These are phyloP conservation scores for Linnemannia hyalina DNA, from an alignment of 192 early-diverging fungal genomes.

Conservation along the genomic window DNA sequence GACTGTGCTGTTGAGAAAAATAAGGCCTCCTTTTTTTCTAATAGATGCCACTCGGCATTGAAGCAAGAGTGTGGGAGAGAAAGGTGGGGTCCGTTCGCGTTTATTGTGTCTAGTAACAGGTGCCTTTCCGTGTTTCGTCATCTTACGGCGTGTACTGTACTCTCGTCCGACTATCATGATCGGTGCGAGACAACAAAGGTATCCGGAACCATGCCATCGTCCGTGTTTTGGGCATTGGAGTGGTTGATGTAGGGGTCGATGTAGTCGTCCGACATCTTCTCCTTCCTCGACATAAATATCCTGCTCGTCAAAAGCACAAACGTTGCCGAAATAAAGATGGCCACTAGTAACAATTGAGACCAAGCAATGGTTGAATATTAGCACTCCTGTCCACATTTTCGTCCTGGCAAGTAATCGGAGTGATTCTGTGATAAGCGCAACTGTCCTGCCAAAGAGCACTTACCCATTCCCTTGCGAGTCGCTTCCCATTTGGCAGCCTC, in stretches of 20 bases:
- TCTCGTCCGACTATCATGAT: constrained; percentile 15
- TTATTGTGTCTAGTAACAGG: neutral
- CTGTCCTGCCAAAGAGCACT: constrained; percentile 11
- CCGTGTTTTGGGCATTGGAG: constrained; percentile 39
- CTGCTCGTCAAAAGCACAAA: constrained; percentile 51
- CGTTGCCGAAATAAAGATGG: constrained; percentile 48
- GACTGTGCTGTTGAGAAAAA: constrained; percentile 2
- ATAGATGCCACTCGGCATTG: neutral
- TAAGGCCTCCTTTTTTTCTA: neutral
- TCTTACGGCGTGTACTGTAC: neutral
- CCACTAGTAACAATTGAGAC: constrained; percentile 11
- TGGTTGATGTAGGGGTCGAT: constrained; percentile 54
- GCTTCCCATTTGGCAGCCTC: constrained; percentile 92
- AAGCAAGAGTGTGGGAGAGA: neutral
- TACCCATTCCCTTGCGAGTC: constrained; percentile 80
- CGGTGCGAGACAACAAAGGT: constrained; percentile 53
- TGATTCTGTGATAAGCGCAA: neutral
- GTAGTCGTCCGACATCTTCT: constrained; percentile 49
- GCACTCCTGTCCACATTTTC: neutral
- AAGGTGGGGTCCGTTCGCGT: constrained; percentile 16
- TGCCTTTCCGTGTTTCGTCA: neutral
- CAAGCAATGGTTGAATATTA: neutral
- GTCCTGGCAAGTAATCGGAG: neutral
- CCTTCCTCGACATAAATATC: constrained; percentile 44
- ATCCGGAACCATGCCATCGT: constrained; percentile 53